Base-by-base conservation (phyloP, 148 eudicot genomes). In the Spergularia bocconei region DNA sequence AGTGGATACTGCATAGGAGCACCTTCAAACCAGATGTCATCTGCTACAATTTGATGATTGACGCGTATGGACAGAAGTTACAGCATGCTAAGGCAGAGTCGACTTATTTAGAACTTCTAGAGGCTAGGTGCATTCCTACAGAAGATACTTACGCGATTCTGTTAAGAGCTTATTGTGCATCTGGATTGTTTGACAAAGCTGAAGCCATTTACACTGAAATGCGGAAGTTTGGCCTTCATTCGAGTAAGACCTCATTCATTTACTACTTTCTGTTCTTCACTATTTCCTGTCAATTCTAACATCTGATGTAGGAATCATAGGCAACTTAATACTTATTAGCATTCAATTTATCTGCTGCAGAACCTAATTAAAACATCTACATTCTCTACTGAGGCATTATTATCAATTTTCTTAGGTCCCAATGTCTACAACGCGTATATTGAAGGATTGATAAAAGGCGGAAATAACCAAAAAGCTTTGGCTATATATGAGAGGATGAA, bases 71-170 rank as follows among this genome's bases (percentile, higher is more conserved):
- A 33, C 91, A 91, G 60, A 91, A 84, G 51, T 63, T 73, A 71
- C 77, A 71, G 62, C 78, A 83, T 77, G 73, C 70, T 72, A 88
- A 88, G 81, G 98, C 93, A 69, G 91, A 89, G 74, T 80, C 84
- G 12, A 77, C 77, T 51, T 93, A 93, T 73, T 62, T 89, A 56
- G 78, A 88, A 63, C 94, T 93, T 77, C 82, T 91, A 44, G 88
- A 91, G 71, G 87, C 87, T 66, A 81, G 85, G 44, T 93, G 98
- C 66, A 80, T 93, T 75, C 97, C 97, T 39, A 91, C 93, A 17
- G 91, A 91, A 83, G 92, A 91, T 73, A 93, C 94, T 57, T 93
- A 88, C 79, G 93, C 94, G 29, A 91, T 93, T 77, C 92, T 93
- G 69, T 52, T 93, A 47, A 93, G 84, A 76, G 87, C 91, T 41